Percentiles rank a stretch among this genome's conserved stretches.
These are phyloP conservation scores for Gloeostereum incarnatum DNA, from an alignment of 768 basidiomycete genomes.

Conservation along the genomic window DNA sequence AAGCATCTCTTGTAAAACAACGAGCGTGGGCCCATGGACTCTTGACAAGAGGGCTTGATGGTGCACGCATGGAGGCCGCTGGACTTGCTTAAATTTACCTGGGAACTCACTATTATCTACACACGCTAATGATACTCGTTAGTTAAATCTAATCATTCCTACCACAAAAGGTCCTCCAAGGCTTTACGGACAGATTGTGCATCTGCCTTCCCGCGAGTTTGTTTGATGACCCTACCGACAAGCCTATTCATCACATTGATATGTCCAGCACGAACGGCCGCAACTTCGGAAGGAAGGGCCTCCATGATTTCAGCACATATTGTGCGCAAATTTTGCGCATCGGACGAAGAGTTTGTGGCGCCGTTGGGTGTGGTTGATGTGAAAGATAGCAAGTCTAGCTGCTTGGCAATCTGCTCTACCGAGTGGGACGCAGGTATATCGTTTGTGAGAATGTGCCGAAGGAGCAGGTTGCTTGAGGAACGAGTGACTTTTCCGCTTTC, in stretches of 20 bases:
- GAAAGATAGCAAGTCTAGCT: slow-evolving; percentile 38
- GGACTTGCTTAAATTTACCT: slow-evolving; percentile 29
- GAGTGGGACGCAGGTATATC: slow-evolving; percentile 26
- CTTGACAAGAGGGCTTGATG: slow-evolving; percentile 44
- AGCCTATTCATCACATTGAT: slow-evolving; percentile 74
- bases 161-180: slow-evolving; percentile 39
- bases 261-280: slow-evolving; percentile 59
- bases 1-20: slow-evolving; percentile 44
- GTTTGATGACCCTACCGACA: slow-evolving; percentile 80
- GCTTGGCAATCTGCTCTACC: too few species aligned
- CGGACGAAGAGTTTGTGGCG: slow-evolving; percentile 11
- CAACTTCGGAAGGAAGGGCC: slow-evolving; percentile 56
- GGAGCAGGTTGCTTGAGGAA: slow-evolving; percentile 67
- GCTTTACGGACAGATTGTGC: slow-evolving; percentile 45
- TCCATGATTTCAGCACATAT: slow-evolving; percentile 60
- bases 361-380: slow-evolving; percentile 10
- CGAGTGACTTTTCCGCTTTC: slow-evolving; percentile 66
- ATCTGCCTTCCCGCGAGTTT: slow-evolving; percentile 71
- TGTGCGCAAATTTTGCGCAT: slow-evolving; percentile 29
- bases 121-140: slow-evolving; percentile 4
- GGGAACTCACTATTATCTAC: background rate
- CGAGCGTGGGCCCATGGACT: slow-evolving; percentile 62
- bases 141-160: background rate
- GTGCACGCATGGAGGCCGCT: slow-evolving; percentile 65
- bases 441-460: slow-evolving; percentile 59